Evolutionary conservation across 2,329 filamentous ascomycete species (phyloP), one percentile per base, ranked within the genome.

Genomic region (Ophiostoma angusticollis): DNA sequence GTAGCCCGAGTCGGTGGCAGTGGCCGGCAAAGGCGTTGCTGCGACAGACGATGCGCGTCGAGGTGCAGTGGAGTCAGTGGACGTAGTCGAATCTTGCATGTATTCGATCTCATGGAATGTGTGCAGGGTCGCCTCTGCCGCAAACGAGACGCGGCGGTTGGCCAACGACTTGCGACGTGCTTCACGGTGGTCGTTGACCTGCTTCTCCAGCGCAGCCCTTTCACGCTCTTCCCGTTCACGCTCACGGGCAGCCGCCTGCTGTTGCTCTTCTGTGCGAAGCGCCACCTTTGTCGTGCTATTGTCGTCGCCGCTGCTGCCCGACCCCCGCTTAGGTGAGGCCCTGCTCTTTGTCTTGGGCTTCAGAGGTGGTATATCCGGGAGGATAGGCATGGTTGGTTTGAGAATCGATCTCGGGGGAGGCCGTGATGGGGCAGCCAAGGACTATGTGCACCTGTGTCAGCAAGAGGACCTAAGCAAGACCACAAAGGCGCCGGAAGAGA

Each of bases 61-160:
- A 11, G 82, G 84, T n/a, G 78, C 83, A 13, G 78, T 84, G 9
- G 78, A 77, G 47, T 89, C 83, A 1, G 78, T 81, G 0, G 82
- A 81, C 7, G 80, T 82, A 1, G 86, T 93, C 16, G 84, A 84
- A 55, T 95, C 87, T 53, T 87, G 85, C 55, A 78, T 72, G 46
- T 87, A 82, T 53, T 96, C 89, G 31, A 95, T 75, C 40, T 91
- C 87, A 54, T 96, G 87, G 70, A 93, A 96, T 0, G 91, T 98
- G 56, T 98, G 91, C 25, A 98, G 69, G 4, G 91, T 98, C 11
- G 91, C 91, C 61, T 98, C 91, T 1, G 91, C 91, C 5, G 91
- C 91, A 59, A 98, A 98, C 0, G 89, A 96, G 24, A 98, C 91
- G 54, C 91, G 78, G 52, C 91, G 78, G 56, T 91, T 93, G 34